Conservation (phyloP, 306 rosid species). For the Albizia julibrissin region DNA sequence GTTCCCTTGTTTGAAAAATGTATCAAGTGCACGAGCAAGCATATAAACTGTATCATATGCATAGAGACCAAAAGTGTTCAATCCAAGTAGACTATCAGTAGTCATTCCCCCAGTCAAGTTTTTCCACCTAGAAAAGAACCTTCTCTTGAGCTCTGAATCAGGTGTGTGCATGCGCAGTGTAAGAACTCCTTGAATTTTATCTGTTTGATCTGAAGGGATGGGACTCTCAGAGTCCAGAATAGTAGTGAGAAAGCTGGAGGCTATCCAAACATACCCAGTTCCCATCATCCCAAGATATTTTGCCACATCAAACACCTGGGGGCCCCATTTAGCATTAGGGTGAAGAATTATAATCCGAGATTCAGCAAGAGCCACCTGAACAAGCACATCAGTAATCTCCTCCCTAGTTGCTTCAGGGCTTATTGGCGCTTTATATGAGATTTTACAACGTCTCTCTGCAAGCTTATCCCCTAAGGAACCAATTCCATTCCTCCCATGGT, state of each 20-base stretch:
- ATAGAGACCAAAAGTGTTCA: slow-evolving; percentile 69
- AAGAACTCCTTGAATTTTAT: slow-evolving; percentile 73
- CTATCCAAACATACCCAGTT: slow-evolving; percentile 91
- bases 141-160: slow-evolving; percentile 63
- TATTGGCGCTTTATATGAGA: slow-evolving; percentile 82
- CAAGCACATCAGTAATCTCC: slow-evolving; percentile 69
- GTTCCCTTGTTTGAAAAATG: slow-evolving; percentile 78
- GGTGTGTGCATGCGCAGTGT: slow-evolving; percentile 71
- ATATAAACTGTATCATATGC: slow-evolving; percentile 88
- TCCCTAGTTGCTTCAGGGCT: slow-evolving; percentile 48
- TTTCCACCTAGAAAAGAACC: slow-evolving; percentile 74
- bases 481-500: slow-evolving; percentile 89
- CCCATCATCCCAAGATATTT: slow-evolving; percentile 81
- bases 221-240: slow-evolving; percentile 56
- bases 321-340: slow-evolving; percentile 56
- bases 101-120: slow-evolving; percentile 60
- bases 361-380: slow-evolving; percentile 75
- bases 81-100: slow-evolving; percentile 49
- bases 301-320: slow-evolving; percentile 65
- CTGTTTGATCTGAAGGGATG: slow-evolving; percentile 44
- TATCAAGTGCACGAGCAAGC: slow-evolving; percentile 81
- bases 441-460: slow-evolving; percentile 79
- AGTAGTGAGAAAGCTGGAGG: slow-evolving; percentile 69
- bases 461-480: slow-evolving; percentile 75
- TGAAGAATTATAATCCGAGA: slow-evolving; percentile 84